Percentiles rank a stretch among this genome's conserved stretches.
phyloP scores from a whole-genome alignment of 139 green algal genomes.

The Chlorella sorokiniana region DNA sequence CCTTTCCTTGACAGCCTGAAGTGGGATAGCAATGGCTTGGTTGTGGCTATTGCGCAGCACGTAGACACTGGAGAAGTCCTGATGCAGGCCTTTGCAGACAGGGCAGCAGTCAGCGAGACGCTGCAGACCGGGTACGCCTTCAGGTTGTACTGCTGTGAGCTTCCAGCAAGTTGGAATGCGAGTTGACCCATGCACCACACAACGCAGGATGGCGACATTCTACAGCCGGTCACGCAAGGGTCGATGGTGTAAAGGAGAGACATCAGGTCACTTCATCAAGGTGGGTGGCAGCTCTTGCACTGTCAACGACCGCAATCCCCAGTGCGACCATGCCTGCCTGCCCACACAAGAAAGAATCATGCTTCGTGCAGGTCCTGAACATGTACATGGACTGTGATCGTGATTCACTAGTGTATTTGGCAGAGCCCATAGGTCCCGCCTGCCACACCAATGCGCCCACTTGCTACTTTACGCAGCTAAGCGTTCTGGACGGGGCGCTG shows the following conservation, averaged over 20 bases:
- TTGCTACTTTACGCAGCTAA: slow-evolving; percentile 85
- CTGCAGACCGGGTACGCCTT: slow-evolving; percentile 85
- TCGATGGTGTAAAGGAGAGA: slow-evolving; percentile 99
- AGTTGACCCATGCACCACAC: background rate
- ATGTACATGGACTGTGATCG: slow-evolving; percentile 90
- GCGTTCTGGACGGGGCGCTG: slow-evolving; percentile 23
- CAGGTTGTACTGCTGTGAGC: background rate
- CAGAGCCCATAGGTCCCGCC: slow-evolving; percentile 82
- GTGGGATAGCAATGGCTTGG: slow-evolving; percentile 82
- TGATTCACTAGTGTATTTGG: slow-evolving; percentile 95
- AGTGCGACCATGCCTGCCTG: slow-evolving; percentile 43
- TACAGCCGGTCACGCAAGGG: slow-evolving; percentile 88
- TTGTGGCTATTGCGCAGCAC: slow-evolving; percentile 94
- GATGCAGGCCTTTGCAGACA: slow-evolving; percentile 97
- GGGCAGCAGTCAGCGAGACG: slow-evolving; percentile 84
- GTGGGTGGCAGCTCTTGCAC: slow-evolving; percentile 72
- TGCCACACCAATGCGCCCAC: slow-evolving; percentile 94
- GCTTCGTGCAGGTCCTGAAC: slow-evolving; percentile 18
- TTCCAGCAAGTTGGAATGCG: background rate
- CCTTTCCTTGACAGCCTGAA: slow-evolving; percentile 85
- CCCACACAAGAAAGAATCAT: background rate
- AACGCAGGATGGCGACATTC: slow-evolving; percentile 89
- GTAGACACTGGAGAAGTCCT: slow-evolving; percentile 94
- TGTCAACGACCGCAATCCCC: too few species aligned
- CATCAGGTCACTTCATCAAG: slow-evolving; percentile 92